Evolutionary conservation across 2,329 filamentous ascomycete species (phyloP), one percentile per base, ranked within the genome.

Genomic region (Monilinia vaccinii-corymbosi): DNA sequence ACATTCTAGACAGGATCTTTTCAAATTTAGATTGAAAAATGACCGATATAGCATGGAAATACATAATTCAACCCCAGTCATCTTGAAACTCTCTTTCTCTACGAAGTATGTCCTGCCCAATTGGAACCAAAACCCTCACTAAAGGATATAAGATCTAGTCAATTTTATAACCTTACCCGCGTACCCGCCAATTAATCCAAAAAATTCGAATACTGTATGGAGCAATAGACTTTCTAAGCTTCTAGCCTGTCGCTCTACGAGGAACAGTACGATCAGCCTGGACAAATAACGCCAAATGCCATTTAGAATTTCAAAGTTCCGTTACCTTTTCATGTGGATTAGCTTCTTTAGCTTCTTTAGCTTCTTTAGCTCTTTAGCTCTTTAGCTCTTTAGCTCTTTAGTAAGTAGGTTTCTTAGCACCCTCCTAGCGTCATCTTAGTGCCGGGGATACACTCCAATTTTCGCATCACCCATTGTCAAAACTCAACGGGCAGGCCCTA

Each of bases 11-110:
- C 51, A 28, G 34, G 21, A 53, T 36, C 42, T 36, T 4, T 58
- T 23, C 46, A 58, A 42, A 21, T 42, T 52, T 32, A 6, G 25
- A 28, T 6, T 28, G 25, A 42, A 40, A 4, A 42, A 44, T n/a
- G 45, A 23, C 46, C 47, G 25, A 40, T 38, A 53, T 53, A 31
- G 51, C 51, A 53, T 32, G 3, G 36, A 23, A 40, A 28, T 52
- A 40, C 36, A n/a, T 31, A 49, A 25, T 23, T 42, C 21, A 21
- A 58, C 45, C 46, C 56, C 21, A 52, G 56, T 42, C 16, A 42
- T 50, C 46, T 58, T 58, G 56, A 58, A 58, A 58, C 56, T 23
- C 45, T 50, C 44, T 49, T 40, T 57, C 32, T 42, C 23, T 36
- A 28, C 25, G 25, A 28, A 28, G 25, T 6, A 23, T 48, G 25